Conservation (phyloP, 148 eudicot genomes). For the Gaultheria prostrata region DNA sequence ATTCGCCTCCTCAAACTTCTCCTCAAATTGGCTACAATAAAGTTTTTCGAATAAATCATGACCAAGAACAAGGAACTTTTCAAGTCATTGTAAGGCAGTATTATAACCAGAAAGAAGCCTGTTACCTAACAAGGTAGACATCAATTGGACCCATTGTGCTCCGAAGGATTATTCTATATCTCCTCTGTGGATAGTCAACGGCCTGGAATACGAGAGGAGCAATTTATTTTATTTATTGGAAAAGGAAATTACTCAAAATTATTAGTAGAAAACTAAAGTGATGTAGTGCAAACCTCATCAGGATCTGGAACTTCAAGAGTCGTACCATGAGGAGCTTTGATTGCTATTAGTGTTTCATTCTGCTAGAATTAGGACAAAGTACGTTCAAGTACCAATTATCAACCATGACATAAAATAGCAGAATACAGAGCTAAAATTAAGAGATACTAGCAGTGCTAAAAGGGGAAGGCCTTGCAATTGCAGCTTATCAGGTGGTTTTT, state of each 20-base stretch:
- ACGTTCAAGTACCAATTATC: not conserved
- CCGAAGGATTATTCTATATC: constrained; percentile 90
- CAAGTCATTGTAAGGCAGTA: not conserved
- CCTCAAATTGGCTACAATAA: constrained; percentile 84
- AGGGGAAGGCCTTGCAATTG: not conserved
- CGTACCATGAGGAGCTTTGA: constrained; percentile 99
- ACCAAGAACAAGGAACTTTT: not conserved
- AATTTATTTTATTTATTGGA: constrained; percentile 2
- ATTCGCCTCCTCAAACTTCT: constrained; percentile 84
- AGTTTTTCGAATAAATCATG: not conserved
- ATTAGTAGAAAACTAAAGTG: not conserved
- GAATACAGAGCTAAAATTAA: not conserved
- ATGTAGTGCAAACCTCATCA: constrained; percentile 54
- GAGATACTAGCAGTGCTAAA: not conserved
- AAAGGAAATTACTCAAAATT: not conserved
- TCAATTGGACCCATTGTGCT: constrained; percentile 99
- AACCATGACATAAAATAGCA: not conserved
- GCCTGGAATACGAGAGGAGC: constrained; percentile 41
- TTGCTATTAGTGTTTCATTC: constrained; percentile 94
- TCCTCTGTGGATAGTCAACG: constrained; percentile 90
- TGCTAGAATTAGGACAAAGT: constrained; percentile 26
- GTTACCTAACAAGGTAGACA: constrained; percentile 90
- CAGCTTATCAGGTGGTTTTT: not conserved
- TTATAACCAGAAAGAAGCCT: constrained; percentile 14
- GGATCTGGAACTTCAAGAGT: constrained; percentile 99